Base-by-base conservation (phyloP, 306 rosid genomes). In the Ormosia emarginata region DNA sequence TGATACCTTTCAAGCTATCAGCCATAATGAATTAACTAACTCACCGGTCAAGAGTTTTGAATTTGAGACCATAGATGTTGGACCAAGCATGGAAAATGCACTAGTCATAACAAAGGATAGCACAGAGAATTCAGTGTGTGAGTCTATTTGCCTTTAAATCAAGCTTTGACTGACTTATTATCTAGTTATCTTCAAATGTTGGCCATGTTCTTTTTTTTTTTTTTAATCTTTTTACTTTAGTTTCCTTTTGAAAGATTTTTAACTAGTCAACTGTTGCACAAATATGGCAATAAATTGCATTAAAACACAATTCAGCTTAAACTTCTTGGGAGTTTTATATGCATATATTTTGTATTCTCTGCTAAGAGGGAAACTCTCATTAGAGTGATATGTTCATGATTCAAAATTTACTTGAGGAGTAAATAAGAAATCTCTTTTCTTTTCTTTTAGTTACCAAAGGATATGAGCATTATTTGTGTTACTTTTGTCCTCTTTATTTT, bases 1-100 rank as follows among this genome's bases (percentile, higher is more conserved):
- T 86, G 99, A 95, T 80, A 79, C 91, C n/a, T 83, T 90, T 64
- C 97, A 91, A 88, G 85, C 85, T 40, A 63, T 91, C 68, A 61
- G 86, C 84, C 78, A 79, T 56, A 75, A 40, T 41, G 91, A 90
- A 56, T 55, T 84, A 62, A 73, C 85, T 7, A 82, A 85, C 62
- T 81, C 91, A 71, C 66, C 24, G 3, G 63, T 79, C 29, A 87
- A 90, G 73, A 57, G 75, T 85, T 80, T 89, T 43, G 85, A 83
- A 58, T 82, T 71, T 84, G 89, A 87, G 84, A 86, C 89, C 67
- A 86, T 92, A 61, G 91, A 86, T 83, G 87, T 93, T 83, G 97
- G 86, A 84, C 91, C 95, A 80, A 85, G 80, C 80, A 40, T 58
- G n/a, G 87, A 85, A 70, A 82, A 63, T 79, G 74, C 67, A 24